These are phyloP conservation scores for Tolypocladium album DNA, from an alignment of 2,329 filamentous ascomycete genomes.

Conservation along the genomic window DNA sequence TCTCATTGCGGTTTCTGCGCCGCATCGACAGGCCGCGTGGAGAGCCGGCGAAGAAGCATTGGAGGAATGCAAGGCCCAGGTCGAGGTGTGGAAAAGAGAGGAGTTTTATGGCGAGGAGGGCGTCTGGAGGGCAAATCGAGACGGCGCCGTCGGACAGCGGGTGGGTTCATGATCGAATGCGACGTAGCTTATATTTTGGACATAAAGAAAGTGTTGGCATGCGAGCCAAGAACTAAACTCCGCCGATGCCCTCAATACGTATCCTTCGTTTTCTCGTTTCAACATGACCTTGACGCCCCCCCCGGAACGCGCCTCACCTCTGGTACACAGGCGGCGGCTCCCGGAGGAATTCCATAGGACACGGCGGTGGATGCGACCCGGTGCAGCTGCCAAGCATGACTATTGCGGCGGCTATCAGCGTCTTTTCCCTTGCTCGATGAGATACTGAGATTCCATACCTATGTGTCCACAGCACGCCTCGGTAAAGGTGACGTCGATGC, in stretches of 20 bases:
- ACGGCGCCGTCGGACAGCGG: conserved; percentile 50
- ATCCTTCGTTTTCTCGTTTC: background rate
- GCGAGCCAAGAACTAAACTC: background rate
- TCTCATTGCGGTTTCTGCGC: conserved; percentile 72
- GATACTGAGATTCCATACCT: conserved; percentile 11
- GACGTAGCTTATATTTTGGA: background rate
- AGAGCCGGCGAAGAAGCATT: conserved; percentile 78
- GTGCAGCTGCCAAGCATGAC: conserved; percentile 24
- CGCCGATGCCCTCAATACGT: background rate
- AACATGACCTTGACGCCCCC: background rate
- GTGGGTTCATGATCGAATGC: conserved; percentile 16
- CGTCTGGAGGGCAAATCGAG: conserved; percentile 81
- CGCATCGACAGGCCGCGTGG: conserved; percentile 81
- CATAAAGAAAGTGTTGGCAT: background rate
- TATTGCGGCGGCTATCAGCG: conserved; percentile 3
- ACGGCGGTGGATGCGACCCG: conserved; percentile 19
- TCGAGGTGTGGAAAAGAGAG: conserved; percentile 95
- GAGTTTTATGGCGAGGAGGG: conserved; percentile 71
- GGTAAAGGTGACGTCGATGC: conserved; percentile 23
- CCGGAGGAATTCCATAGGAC: conserved; percentile 25
- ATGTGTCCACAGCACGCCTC: conserved; percentile 26
- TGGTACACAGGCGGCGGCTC: conserved; percentile 26
- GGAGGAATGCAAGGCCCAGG: conserved; percentile 72
- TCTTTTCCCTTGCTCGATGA: background rate
- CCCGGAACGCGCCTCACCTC: background rate